A percentile compares a stretch with the other conserved stretches of the same genome.
Conservation (phyloP, 257 asterid genomes). For the Forsythia suspensa region DNA sequence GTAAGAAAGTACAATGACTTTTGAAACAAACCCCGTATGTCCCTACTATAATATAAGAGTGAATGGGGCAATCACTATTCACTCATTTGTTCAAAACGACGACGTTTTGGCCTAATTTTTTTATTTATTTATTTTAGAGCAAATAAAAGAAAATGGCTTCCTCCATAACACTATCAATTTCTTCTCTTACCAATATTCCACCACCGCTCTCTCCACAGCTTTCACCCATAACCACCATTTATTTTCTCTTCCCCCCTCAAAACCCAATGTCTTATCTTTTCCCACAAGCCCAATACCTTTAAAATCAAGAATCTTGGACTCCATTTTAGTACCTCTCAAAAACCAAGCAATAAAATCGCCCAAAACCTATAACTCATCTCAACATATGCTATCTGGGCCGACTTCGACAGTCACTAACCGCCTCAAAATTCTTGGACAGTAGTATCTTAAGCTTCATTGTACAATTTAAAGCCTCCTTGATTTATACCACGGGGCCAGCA, state of each 20-base stretch:
- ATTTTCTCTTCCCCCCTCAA: slow-evolving; percentile 10
- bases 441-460: slow-evolving; percentile 34
- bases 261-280: slow-evolving; percentile 24
- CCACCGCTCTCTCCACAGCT: no score
- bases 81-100: no score
- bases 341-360: slow-evolving; percentile 7
- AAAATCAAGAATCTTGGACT: slow-evolving; percentile 31
- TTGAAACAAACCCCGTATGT: no score
- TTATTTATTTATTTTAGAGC: background rate
- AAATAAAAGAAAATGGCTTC: slow-evolving; percentile 20
- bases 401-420: slow-evolving; percentile 70
- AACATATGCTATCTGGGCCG: slow-evolving; percentile 55
- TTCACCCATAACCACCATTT: background rate
- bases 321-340: slow-evolving; percentile 22
- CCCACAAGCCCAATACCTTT: slow-evolving; percentile 22
- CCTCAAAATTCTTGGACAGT: slow-evolving; percentile 44
- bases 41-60: no score
- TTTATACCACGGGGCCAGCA: no score
- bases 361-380: slow-evolving; percentile 2
- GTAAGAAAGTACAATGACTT: no score
- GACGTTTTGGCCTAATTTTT: no score
- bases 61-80: no score
- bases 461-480: slow-evolving; percentile 41
- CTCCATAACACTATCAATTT: slow-evolving; percentile 11
- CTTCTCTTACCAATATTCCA: no score